Evolutionary conservation across 306 rosid genomes (phyloP).

Genomic region (Medicago lupulina): DNA sequence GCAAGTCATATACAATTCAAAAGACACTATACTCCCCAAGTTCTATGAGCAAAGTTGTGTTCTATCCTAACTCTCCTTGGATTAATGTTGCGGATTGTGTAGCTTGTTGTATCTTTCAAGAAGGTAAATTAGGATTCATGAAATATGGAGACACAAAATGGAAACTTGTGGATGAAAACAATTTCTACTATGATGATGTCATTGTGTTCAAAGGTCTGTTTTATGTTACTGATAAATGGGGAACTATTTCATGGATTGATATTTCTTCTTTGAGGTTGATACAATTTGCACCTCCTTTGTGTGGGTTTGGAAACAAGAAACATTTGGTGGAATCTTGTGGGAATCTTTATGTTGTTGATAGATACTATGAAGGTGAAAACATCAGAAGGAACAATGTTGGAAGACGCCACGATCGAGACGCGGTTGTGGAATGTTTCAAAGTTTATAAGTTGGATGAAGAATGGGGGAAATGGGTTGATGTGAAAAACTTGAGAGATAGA

Average conservation of each 20-base stretch:
- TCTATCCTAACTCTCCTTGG: constrained; percentile 53
- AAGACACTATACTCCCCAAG: neutral
- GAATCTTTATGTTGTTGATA: constrained; percentile 69
- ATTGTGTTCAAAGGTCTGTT: constrained; percentile 56
- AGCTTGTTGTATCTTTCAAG: constrained; percentile 46
- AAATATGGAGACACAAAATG: constrained; percentile 52
- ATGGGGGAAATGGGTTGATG: constrained; percentile 58
- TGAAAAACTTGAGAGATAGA: constrained; percentile 50
- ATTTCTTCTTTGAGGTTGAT: constrained; percentile 46
- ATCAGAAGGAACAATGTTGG: constrained; percentile 26
- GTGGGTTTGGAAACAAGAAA: constrained; percentile 65
- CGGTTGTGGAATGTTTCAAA: constrained; percentile 52
- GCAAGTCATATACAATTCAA: constrained; percentile 44
- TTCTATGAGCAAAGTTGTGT: constrained; percentile 51
- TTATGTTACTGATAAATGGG: constrained; percentile 75
- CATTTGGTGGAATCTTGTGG: constrained; percentile 76
- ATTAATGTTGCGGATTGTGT: constrained; percentile 31
- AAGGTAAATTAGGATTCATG: constrained; percentile 61
- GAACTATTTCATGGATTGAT: constrained; percentile 69
- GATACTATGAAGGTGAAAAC: constrained; percentile 45
- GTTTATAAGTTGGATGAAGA: constrained; percentile 62
- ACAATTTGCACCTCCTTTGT: constrained; percentile 62
- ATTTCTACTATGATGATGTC: constrained; percentile 63
- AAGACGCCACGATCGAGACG: neutral
- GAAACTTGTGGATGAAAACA: constrained; percentile 50